Percentiles rank a stretch among this genome's conserved stretches.
Evolutionary conservation across 345 rosid species (phyloP).

Genomic region (Acer campestre): DNA sequence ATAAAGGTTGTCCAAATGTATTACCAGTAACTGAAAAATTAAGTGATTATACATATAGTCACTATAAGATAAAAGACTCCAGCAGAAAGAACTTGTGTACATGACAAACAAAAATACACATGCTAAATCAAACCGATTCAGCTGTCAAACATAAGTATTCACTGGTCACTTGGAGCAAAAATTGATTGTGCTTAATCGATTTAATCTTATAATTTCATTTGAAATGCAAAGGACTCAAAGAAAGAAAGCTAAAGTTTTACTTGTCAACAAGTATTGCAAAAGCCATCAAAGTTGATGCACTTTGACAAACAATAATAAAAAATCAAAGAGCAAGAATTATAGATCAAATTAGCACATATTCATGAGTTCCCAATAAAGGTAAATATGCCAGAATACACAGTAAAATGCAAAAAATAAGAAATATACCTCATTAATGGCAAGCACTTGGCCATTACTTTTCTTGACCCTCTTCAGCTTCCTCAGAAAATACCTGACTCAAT

Average conservation of each 20-base stretch:
- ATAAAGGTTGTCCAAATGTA: neutral
- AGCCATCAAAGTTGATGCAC: too few relatives aligned
- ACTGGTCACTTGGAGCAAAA: neutral
- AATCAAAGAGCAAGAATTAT: neutral
- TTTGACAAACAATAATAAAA: neutral
- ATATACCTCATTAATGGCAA: constrained; percentile 23
- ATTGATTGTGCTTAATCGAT: neutral
- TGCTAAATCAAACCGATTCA: neutral
- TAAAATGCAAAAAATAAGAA: neutral
- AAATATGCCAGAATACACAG: neutral
- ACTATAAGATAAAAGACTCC: too few relatives aligned
- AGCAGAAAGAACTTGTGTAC: neutral
- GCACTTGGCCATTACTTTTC: constrained; percentile 25
- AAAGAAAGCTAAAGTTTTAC: too few relatives aligned
- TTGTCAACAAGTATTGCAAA: too few relatives aligned
- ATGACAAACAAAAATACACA: neutral
- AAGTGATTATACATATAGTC: neutral
- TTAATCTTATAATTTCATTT: neutral
- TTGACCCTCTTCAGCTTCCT: constrained; percentile 29
- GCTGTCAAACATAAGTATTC: neutral
- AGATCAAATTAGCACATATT: neutral
- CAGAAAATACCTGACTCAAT: constrained; percentile 17
- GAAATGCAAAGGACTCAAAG: neutral
- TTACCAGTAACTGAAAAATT: neutral
- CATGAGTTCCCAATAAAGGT: neutral